Conservation (phyloP, 2,329 filamentous ascomycete species). For the Venturiaceae sp. region DNA sequence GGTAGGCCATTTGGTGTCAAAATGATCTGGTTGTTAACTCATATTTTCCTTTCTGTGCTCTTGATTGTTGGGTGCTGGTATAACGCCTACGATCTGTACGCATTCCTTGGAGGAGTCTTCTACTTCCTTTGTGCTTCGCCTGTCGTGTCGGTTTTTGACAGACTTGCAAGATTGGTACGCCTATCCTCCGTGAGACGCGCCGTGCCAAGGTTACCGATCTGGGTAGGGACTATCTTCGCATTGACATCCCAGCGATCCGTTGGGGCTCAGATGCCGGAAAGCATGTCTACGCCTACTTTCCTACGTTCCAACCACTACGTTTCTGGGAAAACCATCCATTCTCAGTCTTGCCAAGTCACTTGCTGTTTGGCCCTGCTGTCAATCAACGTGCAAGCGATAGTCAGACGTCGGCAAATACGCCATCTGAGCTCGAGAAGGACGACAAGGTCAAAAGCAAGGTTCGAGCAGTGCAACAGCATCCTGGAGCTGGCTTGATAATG, state of each 20-base stretch:
- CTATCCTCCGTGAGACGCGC: conserved; percentile 23
- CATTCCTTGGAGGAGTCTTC: conserved; percentile 10
- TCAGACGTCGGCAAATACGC: no score
- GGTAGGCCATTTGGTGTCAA: no score
- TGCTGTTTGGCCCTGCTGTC: no score
- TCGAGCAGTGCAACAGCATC: no score
- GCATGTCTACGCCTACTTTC: conserved; percentile 40
- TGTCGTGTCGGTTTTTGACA: conserved; percentile 36
- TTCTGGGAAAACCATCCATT: conserved; percentile 48
- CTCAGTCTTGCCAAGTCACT: conserved; percentile 30
- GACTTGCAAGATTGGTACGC: conserved; percentile 28
- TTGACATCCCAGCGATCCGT: conserved; percentile 30
- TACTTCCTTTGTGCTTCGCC: conserved; percentile 32
- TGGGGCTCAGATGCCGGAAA: conserved; percentile 22
- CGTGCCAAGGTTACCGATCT: conserved; percentile 23
- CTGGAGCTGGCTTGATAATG: conserved; percentile 25
- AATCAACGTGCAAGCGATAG: no score
- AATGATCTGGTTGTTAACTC: no score
- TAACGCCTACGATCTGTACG: conserved; percentile 29
- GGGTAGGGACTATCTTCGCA: conserved; percentile 19
- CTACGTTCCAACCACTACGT: conserved; percentile 24
- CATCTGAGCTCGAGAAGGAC: no score
- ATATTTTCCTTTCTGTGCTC: conserved; percentile 32
- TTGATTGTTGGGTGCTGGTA: conserved; percentile 33
- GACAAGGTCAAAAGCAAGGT: no score